Conservation (phyloP, 208 protist species). For the Leishmania amazonensis region DNA sequence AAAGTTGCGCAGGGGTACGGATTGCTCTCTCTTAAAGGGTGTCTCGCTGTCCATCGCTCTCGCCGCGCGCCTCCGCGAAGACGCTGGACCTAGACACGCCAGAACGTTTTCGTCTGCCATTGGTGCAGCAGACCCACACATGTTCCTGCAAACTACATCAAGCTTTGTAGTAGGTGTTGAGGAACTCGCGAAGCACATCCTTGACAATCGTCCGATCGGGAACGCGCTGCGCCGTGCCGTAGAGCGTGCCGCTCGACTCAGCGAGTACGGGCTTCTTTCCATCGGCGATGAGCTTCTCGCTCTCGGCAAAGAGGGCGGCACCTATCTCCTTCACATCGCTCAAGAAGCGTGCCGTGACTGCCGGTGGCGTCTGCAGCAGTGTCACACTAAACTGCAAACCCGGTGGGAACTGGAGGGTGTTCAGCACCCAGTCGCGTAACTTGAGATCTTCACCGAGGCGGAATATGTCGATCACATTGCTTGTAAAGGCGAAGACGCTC, state of each 20-base stretch:
- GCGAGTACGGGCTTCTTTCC: slow-evolving; percentile 37
- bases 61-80: neutral
- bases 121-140: neutral
- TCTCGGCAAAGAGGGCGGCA: slow-evolving; percentile 42
- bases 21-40: neutral
- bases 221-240: slow-evolving; percentile 92
- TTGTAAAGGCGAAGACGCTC: slow-evolving; percentile 91
- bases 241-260: slow-evolving; percentile 81
- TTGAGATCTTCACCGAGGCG: slow-evolving; percentile 78
- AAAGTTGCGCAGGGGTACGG: neutral
- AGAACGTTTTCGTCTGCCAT: neutral
- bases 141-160: slow-evolving; percentile 9
- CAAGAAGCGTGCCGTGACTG: slow-evolving; percentile 80
- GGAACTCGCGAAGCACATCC: slow-evolving; percentile 81
- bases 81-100: no score
- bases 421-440: slow-evolving; percentile 93
- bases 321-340: slow-evolving; percentile 64
- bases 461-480: slow-evolving; percentile 91
- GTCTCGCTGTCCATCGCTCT: neutral
- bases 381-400: slow-evolving; percentile 94
- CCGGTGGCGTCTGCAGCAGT: slow-evolving; percentile 77
- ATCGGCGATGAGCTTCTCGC: slow-evolving; percentile 36
- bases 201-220: slow-evolving; percentile 92
- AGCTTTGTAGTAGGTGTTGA: slow-evolving; percentile 81
- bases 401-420: slow-evolving; percentile 93